phyloP scores from a whole-genome alignment of 805 yeast species.

The Sungouiozyma ichnusensis region DNA sequence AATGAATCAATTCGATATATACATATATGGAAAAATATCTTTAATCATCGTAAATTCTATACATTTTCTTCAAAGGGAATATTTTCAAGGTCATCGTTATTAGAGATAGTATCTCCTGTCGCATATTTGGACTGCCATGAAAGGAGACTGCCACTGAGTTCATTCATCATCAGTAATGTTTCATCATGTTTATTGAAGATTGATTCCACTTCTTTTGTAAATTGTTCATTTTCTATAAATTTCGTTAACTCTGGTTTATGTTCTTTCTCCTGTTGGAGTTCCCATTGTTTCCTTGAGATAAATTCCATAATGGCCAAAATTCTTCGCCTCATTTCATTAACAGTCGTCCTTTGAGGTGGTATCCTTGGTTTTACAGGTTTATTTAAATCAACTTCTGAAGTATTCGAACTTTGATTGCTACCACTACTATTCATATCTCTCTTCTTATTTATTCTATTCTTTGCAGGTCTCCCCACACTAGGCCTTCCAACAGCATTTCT shows the following conservation, averaged over 20 bases:
- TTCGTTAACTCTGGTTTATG: conserved; percentile 41
- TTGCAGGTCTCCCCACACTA: not conserved
- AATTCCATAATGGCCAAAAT: conserved; percentile 87
- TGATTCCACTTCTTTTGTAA: conserved; percentile 31
- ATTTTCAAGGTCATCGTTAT: not conserved
- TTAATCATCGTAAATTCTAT: not conserved
- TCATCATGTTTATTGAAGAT: conserved; percentile 45
- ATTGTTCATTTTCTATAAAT: conserved; percentile 34
- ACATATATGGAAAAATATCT: not conserved
- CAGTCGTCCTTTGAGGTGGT: conserved; percentile 64
- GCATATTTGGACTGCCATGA: conserved; percentile 69
- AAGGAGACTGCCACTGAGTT: conserved; percentile 57
- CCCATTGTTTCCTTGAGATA: conserved; percentile 77
- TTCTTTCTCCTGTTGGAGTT: conserved; percentile 64
- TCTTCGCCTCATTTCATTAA: conserved; percentile 79
- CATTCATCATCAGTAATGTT: conserved; percentile 58
- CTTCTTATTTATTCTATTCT: not conserved
- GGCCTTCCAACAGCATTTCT: conserved; percentile 1
- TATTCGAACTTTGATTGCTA: conserved; percentile 11
- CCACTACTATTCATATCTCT: conserved; percentile 9
- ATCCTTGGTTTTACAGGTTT: conserved; percentile 76
- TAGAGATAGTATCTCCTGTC: not conserved
- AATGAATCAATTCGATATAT: no score
- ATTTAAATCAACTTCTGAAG: conserved; percentile 39
- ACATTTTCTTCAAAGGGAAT: not conserved